These are phyloP conservation scores for Rosa lucieae DNA, from an alignment of 306 rosid genomes.

Conservation along the genomic window DNA sequence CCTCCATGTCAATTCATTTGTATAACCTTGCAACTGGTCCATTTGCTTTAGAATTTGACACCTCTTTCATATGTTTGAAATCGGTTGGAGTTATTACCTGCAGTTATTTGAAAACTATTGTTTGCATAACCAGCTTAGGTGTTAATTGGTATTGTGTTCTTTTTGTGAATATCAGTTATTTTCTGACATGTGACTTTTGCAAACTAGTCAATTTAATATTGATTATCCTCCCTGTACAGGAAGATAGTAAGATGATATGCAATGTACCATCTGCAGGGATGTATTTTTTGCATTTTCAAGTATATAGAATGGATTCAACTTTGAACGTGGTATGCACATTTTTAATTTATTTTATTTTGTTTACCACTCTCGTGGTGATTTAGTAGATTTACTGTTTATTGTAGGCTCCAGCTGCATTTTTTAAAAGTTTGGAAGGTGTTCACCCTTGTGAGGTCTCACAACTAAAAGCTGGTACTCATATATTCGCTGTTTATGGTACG, in stretches of 20 bases:
- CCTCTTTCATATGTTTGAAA: background rate
- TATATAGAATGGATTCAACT: slow-evolving; percentile 97
- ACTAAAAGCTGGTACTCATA: slow-evolving; percentile 94
- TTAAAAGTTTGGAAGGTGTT: slow-evolving; percentile 96
- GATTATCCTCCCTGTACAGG: slow-evolving; percentile 42
- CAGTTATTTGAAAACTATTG: background rate
- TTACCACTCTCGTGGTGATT: background rate
- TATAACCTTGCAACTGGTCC: background rate
- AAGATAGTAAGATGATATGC: slow-evolving; percentile 91
- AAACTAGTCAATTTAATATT: background rate
- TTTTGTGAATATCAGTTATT: background rate
- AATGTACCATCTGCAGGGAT: slow-evolving; percentile 89
- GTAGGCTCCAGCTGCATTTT: slow-evolving; percentile 90
- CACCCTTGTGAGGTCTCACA: slow-evolving; percentile 98
- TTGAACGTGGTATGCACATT: slow-evolving; percentile 73
- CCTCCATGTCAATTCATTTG: slow-evolving; percentile 5
- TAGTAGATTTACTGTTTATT: slow-evolving; percentile 17
- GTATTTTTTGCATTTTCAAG: slow-evolving; percentile 98
- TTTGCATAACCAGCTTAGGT: background rate
- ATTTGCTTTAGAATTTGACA: background rate
- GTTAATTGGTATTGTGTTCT: background rate
- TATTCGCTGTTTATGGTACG: slow-evolving; percentile 96
- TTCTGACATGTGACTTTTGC: background rate
- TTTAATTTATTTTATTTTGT: slow-evolving; percentile 5
- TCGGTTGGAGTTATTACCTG: background rate